Evolutionary conservation across 768 basidiomycete species (phyloP), one percentile per base, ranked within the genome.

Genomic region (Psilocybe azurescens): DNA sequence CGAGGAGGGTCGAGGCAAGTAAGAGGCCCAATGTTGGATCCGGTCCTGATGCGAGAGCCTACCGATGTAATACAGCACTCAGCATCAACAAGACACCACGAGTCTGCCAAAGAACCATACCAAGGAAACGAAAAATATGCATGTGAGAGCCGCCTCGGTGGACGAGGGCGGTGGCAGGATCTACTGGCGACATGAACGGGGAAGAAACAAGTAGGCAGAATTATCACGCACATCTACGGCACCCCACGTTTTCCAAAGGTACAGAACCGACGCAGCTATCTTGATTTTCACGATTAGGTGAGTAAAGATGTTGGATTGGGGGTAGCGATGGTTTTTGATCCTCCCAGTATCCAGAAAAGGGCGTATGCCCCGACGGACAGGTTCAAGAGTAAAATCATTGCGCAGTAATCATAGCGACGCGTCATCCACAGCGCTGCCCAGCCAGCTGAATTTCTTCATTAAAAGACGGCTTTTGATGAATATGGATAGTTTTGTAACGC

Each of bases 1-100:
- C 57, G 33, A 56, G 59, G 18, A 67, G 50, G 14, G 63, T 53
- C 5, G 54, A 16, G 6, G 39, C 58, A 28, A 69, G 58, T 10
- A 65, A 52, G 1, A 67, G 18, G 11, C 68, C 66, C 54, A 65
- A 24, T 16, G 68, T 63, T 16, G 68, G 65, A 49, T 67, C 65
- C 7, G 65, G 68, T 6, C 68, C 63, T 10, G 65, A 64, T 1
- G 60, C 56, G 29, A 68, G 52, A 29, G 67, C 59, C 67, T 65
- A 9, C 1, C 38, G 14, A 39, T 13, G 18, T 36, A 13, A 3
- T 2, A 39, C 18, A 39, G 16, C 11, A 30, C 11, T 39, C 44
- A 46, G 32, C 44, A 18, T 0, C 16, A 5, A 24, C 36, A 33
- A 28, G 39, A 46, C 24, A 1, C 1, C 24, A 56, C 28, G 11